phyloP scores from a whole-genome alignment of 176 grass and related monocot species.

The Carex kokanica region DNA sequence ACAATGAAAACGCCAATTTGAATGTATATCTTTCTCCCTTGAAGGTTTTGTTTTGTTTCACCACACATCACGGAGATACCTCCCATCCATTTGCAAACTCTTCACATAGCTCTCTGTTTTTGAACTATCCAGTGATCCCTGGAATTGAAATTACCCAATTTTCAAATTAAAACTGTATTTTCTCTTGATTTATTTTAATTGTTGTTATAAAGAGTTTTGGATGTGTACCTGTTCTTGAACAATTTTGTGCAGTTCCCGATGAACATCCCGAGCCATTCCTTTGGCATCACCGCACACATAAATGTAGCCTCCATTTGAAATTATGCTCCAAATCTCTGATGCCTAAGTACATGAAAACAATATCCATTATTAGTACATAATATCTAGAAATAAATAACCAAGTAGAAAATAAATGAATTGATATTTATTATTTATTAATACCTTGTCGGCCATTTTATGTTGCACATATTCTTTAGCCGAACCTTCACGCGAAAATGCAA shows the following conservation, averaged over 20 bases:
- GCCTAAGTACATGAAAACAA: conserved; percentile 45
- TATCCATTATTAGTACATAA: not conserved
- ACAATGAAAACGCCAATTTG: conserved; percentile 6
- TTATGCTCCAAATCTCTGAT: conserved; percentile 60
- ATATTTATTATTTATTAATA: not conserved
- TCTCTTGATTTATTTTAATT: not conserved
- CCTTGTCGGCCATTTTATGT: conserved; percentile 95
- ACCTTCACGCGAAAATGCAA: conserved; percentile 88
- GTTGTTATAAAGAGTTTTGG: not conserved
- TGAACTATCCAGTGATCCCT: conserved; percentile 79
- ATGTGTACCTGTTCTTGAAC: conserved; percentile 73
- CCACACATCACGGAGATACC: conserved; percentile 88
- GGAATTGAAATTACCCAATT: not conserved
- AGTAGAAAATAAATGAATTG: not conserved
- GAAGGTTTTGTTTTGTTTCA: conserved; percentile 28
- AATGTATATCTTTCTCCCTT: not conserved
- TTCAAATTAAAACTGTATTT: conserved; percentile 11
- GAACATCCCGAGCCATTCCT: conserved; percentile 92
- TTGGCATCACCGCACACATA: conserved; percentile 98
- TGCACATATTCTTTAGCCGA: conserved; percentile 87
- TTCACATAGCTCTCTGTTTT: conserved; percentile 84
- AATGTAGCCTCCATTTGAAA: conserved; percentile 71
- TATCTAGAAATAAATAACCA: not conserved
- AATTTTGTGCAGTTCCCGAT: conserved; percentile 78
- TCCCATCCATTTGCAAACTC: conserved; percentile 86